Evolutionary conservation across 805 yeast genomes (phyloP).

Genomic region (Kazachstania psychrophila): DNA sequence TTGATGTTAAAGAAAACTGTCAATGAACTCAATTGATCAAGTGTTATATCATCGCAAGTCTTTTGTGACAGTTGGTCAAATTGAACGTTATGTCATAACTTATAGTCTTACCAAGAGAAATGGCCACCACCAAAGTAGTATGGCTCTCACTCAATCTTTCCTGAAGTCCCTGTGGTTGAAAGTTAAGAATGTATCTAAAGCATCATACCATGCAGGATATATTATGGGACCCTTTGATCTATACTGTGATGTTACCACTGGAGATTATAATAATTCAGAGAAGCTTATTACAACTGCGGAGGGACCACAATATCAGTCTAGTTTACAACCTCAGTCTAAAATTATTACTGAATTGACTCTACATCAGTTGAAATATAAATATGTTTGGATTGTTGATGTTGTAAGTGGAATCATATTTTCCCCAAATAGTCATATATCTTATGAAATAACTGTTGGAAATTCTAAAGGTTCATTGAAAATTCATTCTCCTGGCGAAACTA

Average conservation of each 20-base stretch:
- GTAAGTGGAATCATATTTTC: constrained; percentile 63
- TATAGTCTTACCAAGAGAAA: neutral
- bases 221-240: constrained; percentile 65
- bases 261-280: constrained; percentile 42
- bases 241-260: constrained; percentile 56
- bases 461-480: neutral
- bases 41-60: constrained; percentile 7
- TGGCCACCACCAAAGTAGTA: neutral
- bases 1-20: neutral
- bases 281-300: constrained; percentile 49
- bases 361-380: constrained; percentile 46
- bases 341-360: constrained; percentile 51
- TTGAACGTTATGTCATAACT: constrained; percentile 40
- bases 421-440: constrained; percentile 47
- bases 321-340: constrained; percentile 58
- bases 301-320: constrained; percentile 66
- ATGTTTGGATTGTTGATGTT: constrained; percentile 64
- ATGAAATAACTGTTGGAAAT: constrained; percentile 41
- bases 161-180: constrained; percentile 40
- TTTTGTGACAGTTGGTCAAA: constrained; percentile 45
- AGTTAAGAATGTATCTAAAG: constrained; percentile 50
- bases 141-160: constrained; percentile 9
- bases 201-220: constrained; percentile 50
- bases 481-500: constrained; percentile 5
- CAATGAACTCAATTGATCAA: no score